These are phyloP conservation scores for Urtica urens DNA, from an alignment of 306 rosid species.

Conservation along the genomic window DNA sequence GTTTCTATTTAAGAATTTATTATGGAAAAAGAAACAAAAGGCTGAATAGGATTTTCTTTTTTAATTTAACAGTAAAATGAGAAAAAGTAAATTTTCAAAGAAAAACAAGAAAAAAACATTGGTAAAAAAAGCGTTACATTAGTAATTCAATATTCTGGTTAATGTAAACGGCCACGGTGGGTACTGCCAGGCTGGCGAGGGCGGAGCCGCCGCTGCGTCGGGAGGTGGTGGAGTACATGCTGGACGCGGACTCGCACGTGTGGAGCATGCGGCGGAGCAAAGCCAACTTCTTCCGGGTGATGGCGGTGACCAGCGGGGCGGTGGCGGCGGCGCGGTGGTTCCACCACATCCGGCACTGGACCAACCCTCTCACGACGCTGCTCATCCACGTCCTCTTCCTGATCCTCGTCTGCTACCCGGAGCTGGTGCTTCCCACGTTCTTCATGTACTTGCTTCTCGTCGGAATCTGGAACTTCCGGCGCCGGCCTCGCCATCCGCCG, in stretches of 20 bases:
- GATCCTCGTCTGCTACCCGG: conserved; percentile 72
- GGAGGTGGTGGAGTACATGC: conserved; percentile 85
- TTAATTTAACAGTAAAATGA: too few species aligned
- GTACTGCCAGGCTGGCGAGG: conserved; percentile 57
- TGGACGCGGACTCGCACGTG: conserved; percentile 87
- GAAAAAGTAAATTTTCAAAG: too few species aligned
- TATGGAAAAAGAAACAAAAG: too few species aligned
- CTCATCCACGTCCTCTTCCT: conserved; percentile 70
- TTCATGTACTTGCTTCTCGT: conserved; percentile 80
- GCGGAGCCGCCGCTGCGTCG: conserved; percentile 85
- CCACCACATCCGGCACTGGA: conserved; percentile 86
- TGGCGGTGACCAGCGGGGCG: conserved; percentile 59
- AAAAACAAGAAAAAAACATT: too few species aligned
- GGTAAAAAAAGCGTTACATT: too few species aligned
- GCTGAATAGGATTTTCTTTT: too few species aligned
- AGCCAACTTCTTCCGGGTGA: conserved; percentile 87
- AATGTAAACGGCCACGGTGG: too few species aligned
- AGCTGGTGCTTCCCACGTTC: conserved; percentile 66
- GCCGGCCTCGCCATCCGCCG: conserved; percentile 81
- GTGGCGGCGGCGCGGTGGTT: conserved; percentile 74
- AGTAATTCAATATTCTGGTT: too few species aligned
- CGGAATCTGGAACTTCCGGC: conserved; percentile 78
- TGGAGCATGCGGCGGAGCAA: conserved; percentile 98
- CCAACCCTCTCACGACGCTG: conserved; percentile 70
- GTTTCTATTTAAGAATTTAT: too few species aligned